Base-by-base conservation (phyloP, 805 yeast species). In the Saccharomyces jurei region DNA sequence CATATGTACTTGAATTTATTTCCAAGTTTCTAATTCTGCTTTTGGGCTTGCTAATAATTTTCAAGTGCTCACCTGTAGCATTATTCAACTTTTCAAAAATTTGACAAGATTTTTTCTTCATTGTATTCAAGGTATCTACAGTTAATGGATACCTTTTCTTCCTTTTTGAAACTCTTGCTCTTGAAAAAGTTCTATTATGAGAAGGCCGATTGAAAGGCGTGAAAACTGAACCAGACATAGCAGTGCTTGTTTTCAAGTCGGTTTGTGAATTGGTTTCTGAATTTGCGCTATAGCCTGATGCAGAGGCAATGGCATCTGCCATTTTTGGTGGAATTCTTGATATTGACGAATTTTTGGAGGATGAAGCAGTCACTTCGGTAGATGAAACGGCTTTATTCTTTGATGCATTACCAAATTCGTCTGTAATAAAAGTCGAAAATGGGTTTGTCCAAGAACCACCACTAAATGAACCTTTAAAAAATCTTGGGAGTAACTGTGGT, bases 371-470 rank as follows among this genome's bases (percentile, higher is more conserved):
- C 27, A 29, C 44, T 6, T 31, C 44, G n/a, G 17, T 49, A 8
- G 51, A 49, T 17, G 26, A 6, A 10, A 21, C 41, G 10, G 46
- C 48, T 10, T 41, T 36, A 26, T 44, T 46, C 13, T 49, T 49
- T 26, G 41, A 25, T 4, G 48, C 50, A 46, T 53, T 61, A 31
- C 48, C 36, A 17, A 46, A 52, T 13, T 52, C 56, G 4, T 58
- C 52, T 17, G 62, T 50, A 32, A 59, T 54, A 22, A 57, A 54
- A 26, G 56, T 53, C 59, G 81, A 79, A 59, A 84, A 84, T 27
- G 87, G 88, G 61, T 85, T 86, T 50, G 81, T 78, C 85, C 90
- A 86, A 56, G 84, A 83, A n/a, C 91, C 92, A 17, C 90, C 92
- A 60, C 83, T 83, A 65, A 83, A 86, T 53, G 79, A 81, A 29